phyloP scores from a whole-genome alignment of 2,329 filamentous ascomycete species.

The Hymenoscyphus occultus region DNA sequence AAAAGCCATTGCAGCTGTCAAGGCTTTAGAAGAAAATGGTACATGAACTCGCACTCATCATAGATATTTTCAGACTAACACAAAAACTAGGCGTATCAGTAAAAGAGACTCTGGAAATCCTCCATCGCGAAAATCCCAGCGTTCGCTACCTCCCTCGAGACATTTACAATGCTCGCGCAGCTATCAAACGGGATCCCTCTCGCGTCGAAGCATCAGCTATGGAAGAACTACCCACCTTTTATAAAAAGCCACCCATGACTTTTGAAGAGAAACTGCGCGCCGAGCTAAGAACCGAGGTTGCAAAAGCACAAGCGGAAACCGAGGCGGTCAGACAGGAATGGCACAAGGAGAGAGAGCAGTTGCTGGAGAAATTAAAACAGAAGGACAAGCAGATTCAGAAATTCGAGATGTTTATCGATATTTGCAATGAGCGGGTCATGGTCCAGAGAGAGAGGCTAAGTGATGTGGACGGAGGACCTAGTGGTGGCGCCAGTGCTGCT shows the following conservation, averaged over 20 bases:
- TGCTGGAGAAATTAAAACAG: conserved; percentile 59
- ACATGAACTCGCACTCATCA: conserved; percentile 35
- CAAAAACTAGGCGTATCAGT: conserved; percentile 57
- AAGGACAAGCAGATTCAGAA: conserved; percentile 61
- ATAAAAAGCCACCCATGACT: conserved; percentile 62
- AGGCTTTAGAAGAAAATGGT: conserved; percentile 64
- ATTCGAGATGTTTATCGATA: conserved; percentile 69
- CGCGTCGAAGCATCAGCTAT: conserved; percentile 58
- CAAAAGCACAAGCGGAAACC: conserved; percentile 55
- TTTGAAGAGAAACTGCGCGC: conserved; percentile 62
- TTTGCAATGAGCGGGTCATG: conserved; percentile 66
- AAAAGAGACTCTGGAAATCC: conserved; percentile 62
- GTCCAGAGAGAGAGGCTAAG: conserved; percentile 54
- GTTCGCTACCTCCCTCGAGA: conserved; percentile 62
- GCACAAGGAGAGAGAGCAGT: conserved; percentile 54
- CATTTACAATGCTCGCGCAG: conserved; percentile 65
- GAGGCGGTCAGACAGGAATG: conserved; percentile 55
- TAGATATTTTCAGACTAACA: conserved; percentile 34
- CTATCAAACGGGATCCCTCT: conserved; percentile 62
- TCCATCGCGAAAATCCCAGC: conserved; percentile 61
- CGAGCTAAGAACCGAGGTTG: conserved; percentile 58
- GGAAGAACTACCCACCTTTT: conserved; percentile 61
- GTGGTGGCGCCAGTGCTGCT: conserved; percentile 21
- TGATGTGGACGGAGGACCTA: conserved; percentile 30
- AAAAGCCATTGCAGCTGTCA: conserved; percentile 66